phyloP scores from a whole-genome alignment of 768 basidiomycete genomes.

The Pleurotus citrinopileatus region DNA sequence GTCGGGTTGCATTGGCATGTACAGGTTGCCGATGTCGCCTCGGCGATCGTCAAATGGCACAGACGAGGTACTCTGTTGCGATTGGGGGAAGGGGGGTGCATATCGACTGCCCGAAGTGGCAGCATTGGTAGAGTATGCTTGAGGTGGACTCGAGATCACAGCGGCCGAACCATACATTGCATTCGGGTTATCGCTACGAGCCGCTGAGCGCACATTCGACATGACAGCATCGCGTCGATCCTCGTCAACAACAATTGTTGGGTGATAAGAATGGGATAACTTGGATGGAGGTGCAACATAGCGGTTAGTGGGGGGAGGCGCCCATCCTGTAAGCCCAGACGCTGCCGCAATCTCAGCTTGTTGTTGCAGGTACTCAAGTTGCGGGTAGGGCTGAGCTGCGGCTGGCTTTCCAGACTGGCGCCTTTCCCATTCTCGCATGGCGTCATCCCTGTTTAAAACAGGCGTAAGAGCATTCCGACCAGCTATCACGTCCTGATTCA shows the following conservation, averaged over 20 bases:
- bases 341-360: conserved; percentile 82
- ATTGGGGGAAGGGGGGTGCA: conserved; percentile 50
- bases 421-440: conserved; percentile 94
- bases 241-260: conserved; percentile 65
- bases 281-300: conserved; percentile 67
- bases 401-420: conserved; percentile 72
- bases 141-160: conserved; percentile 73
- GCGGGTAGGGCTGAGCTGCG: conserved; percentile 80
- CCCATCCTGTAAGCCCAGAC: conserved; percentile 60
- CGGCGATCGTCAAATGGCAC: conserved; percentile 61
- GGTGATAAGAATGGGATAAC: conserved; percentile 64
- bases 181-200: conserved; percentile 43
- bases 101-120: conserved; percentile 61
- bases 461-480: conserved; percentile 87
- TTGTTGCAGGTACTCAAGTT: conserved; percentile 89
- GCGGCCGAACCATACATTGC: conserved; percentile 42
- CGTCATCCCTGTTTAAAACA: conserved; percentile 92
- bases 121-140: conserved; percentile 57
- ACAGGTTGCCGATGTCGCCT: conserved; percentile 66
- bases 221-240: conserved; percentile 71
- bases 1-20: conserved; percentile 82
- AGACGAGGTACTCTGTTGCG: conserved; percentile 32
- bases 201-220: conserved; percentile 72
- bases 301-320: conserved; percentile 30
- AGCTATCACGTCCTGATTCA: conserved; percentile 79